phyloP scores from a whole-genome alignment of 208 protist genomes.

The Acanthamoeba royreba region DNA sequence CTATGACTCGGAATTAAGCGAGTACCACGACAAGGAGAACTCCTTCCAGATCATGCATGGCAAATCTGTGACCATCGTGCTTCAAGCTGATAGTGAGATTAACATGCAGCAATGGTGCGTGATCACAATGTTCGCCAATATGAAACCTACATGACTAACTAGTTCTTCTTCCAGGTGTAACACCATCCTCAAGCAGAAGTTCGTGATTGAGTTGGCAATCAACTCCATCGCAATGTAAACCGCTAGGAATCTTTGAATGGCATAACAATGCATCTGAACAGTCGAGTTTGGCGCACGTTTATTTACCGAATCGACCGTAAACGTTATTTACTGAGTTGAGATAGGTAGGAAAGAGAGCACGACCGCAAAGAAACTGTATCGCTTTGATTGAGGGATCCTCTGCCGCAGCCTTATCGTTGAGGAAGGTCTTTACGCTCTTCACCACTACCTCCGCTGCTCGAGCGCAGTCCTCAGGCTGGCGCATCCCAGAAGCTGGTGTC shows the following conservation, averaged over 20 bases:
- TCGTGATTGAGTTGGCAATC: constrained; percentile 47
- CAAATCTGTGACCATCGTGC: neutral
- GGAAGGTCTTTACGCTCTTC: neutral
- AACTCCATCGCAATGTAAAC: constrained; percentile 33
- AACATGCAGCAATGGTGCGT: constrained; percentile 21
- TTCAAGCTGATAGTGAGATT: constrained; percentile 14
- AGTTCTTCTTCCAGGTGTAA: no score
- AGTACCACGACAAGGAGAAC: constrained; percentile 28
- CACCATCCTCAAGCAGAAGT: constrained; percentile 47
- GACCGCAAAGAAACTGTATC: neutral
- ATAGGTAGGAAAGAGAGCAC: neutral
- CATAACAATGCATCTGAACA: no score
- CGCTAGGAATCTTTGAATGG: no score
- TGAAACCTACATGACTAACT: no score
- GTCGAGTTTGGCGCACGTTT: no score
- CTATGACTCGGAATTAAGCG: constrained; percentile 20
- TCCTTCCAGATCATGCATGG: constrained; percentile 7
- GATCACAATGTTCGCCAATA: neutral
- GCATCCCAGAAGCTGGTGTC: no score
- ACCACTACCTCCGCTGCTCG: neutral
- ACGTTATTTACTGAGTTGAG: neutral
- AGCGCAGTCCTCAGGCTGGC: neutral
- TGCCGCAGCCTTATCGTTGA: neutral
- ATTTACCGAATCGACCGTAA: neutral
- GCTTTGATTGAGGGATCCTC: neutral